These are phyloP conservation scores for Pseudogymnoascus sp. DNA, from an alignment of 2,329 filamentous ascomycete genomes.

Conservation along the genomic window DNA sequence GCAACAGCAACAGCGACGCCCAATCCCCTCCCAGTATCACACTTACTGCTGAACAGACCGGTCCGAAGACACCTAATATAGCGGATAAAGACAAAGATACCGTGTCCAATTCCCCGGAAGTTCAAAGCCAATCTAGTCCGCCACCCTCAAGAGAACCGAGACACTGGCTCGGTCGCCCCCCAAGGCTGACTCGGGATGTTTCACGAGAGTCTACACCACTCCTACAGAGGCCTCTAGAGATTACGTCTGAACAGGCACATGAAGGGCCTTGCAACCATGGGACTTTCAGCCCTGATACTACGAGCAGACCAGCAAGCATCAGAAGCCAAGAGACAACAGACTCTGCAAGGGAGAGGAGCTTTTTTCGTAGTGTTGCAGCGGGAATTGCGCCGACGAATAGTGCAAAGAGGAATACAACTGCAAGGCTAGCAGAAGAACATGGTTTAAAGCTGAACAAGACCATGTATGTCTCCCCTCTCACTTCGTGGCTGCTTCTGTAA, in stretches of 20 bases:
- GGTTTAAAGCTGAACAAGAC: slow-evolving; percentile 32
- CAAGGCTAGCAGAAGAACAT: slow-evolving; percentile 19
- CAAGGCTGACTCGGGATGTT: background rate
- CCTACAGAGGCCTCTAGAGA: slow-evolving; percentile 33
- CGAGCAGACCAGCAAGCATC: slow-evolving; percentile 18
- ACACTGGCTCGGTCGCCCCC: background rate
- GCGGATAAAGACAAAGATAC: background rate
- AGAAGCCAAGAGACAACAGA: slow-evolving; percentile 15
- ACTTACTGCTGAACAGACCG: slow-evolving; percentile 12
- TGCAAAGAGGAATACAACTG: slow-evolving; percentile 19
- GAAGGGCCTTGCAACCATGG: slow-evolving; percentile 57
- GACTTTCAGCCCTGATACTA: slow-evolving; percentile 60
- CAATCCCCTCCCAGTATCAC: slow-evolving; percentile 17
- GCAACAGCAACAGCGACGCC: slow-evolving; percentile 19
- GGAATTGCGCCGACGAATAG: slow-evolving; percentile 14
- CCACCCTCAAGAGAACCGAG: background rate
- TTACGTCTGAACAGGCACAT: slow-evolving; percentile 19
- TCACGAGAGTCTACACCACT: slow-evolving; percentile 45
- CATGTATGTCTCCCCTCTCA: slow-evolving; percentile 49
- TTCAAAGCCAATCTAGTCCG: background rate
- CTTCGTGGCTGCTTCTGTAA: slow-evolving; percentile 1
- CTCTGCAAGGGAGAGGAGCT: slow-evolving; percentile 17
- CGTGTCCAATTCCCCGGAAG: background rate
- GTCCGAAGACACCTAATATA: background rate
- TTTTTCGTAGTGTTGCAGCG: slow-evolving; percentile 12